Conservation (phyloP, 1,139 yeast species). For the Entelexis sorbosivorans region DNA sequence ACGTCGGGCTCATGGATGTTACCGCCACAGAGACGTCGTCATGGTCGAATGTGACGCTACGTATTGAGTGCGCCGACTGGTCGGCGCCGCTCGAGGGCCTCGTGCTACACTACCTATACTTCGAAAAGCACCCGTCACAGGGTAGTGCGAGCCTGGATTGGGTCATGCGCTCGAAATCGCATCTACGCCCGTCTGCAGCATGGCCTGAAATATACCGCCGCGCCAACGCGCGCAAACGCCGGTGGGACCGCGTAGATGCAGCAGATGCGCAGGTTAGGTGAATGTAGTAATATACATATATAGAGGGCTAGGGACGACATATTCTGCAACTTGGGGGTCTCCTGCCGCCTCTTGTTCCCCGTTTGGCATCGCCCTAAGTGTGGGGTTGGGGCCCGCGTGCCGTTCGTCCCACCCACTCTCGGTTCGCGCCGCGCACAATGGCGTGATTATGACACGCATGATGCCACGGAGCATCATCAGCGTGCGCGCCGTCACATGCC, state of each 20-base stretch:
- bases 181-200: slow-evolving; percentile 8
- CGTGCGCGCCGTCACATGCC: background rate
- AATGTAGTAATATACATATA: background rate
- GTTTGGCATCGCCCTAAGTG: no score
- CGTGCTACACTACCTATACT: slow-evolving; percentile 47
- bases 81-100: slow-evolving; percentile 34
- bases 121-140: slow-evolving; percentile 27
- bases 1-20: slow-evolving; percentile 48
- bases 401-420: background rate
- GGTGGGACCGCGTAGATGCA: slow-evolving; percentile 8
- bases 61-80: slow-evolving; percentile 14
- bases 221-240: slow-evolving; percentile 16
- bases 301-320: background rate
- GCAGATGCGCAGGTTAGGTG: background rate
- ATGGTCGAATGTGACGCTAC: slow-evolving; percentile 16
- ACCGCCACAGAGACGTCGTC: slow-evolving; percentile 33
- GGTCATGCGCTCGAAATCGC: slow-evolving; percentile 12
- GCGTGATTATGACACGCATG: background rate
- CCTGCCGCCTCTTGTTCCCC: background rate
- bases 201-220: slow-evolving; percentile 14
- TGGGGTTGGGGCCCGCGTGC: background rate
- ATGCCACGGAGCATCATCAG: background rate
- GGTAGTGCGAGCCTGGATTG: slow-evolving; percentile 10
- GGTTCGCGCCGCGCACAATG: background rate
- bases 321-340: no score